phyloP scores from a whole-genome alignment of 2,329 filamentous ascomycete species.

The Teratosphaeria destructans region DNA sequence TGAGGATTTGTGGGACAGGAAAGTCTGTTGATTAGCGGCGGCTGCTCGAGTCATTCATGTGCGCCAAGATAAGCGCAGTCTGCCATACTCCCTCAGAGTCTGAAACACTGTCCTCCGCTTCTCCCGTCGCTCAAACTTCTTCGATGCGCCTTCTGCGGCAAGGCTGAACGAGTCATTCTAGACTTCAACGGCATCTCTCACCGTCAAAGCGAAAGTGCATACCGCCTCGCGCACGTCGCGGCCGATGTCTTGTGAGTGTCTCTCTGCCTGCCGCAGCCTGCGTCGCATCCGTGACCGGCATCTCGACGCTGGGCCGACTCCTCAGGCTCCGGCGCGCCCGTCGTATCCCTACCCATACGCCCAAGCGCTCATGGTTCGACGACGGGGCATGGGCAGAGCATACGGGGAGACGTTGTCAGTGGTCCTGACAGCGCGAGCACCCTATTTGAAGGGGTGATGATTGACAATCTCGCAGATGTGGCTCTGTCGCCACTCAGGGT shows the following conservation, averaged over 20 bases:
- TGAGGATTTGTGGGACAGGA: not conserved
- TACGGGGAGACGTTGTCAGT: not conserved
- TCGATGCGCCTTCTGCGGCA: not conserved
- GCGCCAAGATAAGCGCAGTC: not conserved
- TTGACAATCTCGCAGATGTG: not conserved
- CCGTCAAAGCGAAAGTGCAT: not conserved
- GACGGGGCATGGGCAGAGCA: not conserved
- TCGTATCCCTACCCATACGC: constrained; percentile 4
- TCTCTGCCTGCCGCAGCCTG: not conserved
- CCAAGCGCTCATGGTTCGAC: not conserved
- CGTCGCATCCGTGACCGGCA: not conserved
- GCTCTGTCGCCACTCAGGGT: not conserved
- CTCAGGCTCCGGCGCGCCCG: not conserved
- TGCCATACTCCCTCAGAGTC: not conserved
- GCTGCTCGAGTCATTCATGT: not conserved
- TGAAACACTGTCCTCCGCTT: not conserved
- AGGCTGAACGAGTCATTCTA: not conserved
- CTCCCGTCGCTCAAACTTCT: not conserved
- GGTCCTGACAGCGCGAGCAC: not conserved
- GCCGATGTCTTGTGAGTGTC: not conserved
- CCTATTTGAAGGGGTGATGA: not conserved
- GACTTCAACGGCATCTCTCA: not conserved
- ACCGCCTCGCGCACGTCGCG: not conserved
- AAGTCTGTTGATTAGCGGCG: not conserved
- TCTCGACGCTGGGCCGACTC: not conserved